A percentile compares a stretch with the other conserved stretches of the same genome.
phyloP scores from a whole-genome alignment of 495 filamentous ascomycete genomes.

The Physcia stellaris region DNA sequence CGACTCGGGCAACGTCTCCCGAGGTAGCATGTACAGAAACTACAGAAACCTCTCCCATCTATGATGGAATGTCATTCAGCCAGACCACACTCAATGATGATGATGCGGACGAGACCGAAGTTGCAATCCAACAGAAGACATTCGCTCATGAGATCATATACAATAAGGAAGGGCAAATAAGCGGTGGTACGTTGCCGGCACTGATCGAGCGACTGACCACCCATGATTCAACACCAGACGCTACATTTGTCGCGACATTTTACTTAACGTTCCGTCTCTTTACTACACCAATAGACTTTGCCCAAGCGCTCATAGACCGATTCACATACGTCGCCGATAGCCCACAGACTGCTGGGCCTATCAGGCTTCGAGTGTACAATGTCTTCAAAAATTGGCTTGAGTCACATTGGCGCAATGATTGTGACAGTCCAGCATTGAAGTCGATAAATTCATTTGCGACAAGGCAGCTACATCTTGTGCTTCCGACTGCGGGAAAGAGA shows the following conservation, averaged over 20 bases:
- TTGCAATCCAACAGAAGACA: conserved; percentile 69
- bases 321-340: conserved; percentile 85
- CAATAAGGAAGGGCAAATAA: conserved; percentile 92
- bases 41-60: conserved; percentile 23
- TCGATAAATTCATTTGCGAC: conserved; percentile 69
- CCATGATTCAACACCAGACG: conserved; percentile 84
- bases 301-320: conserved; percentile 67
- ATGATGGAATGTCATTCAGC: conserved; percentile 38
- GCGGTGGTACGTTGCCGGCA: conserved; percentile 80
- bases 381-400: conserved; percentile 96
- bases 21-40: conserved; percentile 28
- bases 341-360: conserved; percentile 56
- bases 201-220: conserved; percentile 88
- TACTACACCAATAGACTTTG: conserved; percentile 66
- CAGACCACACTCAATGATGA: conserved; percentile 60
- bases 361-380: conserved; percentile 88
- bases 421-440: conserved; percentile 59
- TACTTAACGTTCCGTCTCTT: conserved; percentile 97
- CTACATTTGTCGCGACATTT: conserved; percentile 86
- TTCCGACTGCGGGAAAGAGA: conserved; percentile 68
- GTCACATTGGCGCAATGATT: conserved; percentile 79
- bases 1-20: conserved; percentile 82
- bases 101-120: conserved; percentile 54
- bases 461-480: conserved; percentile 45
- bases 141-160: conserved; percentile 80